Base-by-base conservation (phyloP, 805 yeast genomes). In the Nakazawaea sp. region DNA sequence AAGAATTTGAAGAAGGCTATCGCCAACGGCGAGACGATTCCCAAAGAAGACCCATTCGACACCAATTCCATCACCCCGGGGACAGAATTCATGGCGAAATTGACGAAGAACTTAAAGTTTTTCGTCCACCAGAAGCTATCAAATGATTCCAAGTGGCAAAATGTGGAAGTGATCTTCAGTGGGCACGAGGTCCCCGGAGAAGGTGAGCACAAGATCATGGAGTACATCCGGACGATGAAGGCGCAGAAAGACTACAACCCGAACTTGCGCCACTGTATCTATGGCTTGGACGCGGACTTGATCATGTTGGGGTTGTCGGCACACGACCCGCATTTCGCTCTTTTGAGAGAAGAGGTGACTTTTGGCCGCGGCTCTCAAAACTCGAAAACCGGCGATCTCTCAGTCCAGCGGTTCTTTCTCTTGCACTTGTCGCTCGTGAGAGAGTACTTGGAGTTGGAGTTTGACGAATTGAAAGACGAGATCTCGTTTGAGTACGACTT, bases 141-240 rank as follows among this genome's bases (percentile, higher is more conserved):
- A 3, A 81, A 83, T 35, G 97, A 90, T 54, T 64, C 89, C 10
- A 75, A 78, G 38, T 90, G 97, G 97, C 81, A 83, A 45, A 71
- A 74, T 36, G 68, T 86, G 36, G 72, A 83, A 38, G 71, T 90
- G 43, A 68, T 90, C 21, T 69, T 90, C 43, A 81, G 92, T 37
- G 97, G 96, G 26, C 96, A 87, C 51, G 96, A 89, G 58, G 97
- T 86, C 15, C 97, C 97, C 3, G 97, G 97, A 48, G 97, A 90
- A 67, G 97, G 97, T 61, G 97, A 90, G 63, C 97, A 90, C 62
- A 90, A 90, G 55, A 88, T 90, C 48, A 90, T 89, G 97, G 86
- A 86, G 50, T 87, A 75, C 50, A 87, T 90, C 46, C 78, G 97
- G 61, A 64, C 75, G 30, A 70, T 78, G 61, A 82, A 84, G 56